These are phyloP conservation scores for Exsudoporus floridanus DNA, from an alignment of 1,284 basidiomycete genomes.

Conservation along the genomic window DNA sequence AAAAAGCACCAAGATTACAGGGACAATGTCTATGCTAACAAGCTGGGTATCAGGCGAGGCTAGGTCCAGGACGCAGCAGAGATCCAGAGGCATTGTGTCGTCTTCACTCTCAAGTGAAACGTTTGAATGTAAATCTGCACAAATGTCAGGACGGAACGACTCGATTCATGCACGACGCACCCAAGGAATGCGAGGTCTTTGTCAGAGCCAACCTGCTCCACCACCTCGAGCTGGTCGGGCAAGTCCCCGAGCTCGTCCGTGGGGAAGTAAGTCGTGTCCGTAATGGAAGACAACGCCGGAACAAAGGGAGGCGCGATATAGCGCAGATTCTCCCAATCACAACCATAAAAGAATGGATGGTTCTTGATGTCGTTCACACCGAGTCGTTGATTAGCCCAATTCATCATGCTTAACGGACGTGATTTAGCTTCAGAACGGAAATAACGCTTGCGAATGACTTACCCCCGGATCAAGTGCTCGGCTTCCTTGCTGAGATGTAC, in stretches of 20 bases:
- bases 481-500: constrained; percentile 92
- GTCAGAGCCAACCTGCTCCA: constrained; percentile 72
- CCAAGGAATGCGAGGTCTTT: constrained; percentile 93
- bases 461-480: constrained; percentile 88
- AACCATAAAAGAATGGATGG: constrained; percentile 96
- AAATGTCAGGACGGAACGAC: constrained; percentile 8
- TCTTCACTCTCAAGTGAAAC: constrained; percentile 51
- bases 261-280: constrained; percentile 96
- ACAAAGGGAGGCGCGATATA: constrained; percentile 96
- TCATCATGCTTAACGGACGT: constrained; percentile 65
- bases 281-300: constrained; percentile 87
- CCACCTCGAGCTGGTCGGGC: constrained; percentile 68
- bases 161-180: constrained; percentile 42
- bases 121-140: constrained; percentile 78
- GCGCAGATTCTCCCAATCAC: constrained; percentile 90
- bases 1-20: constrained; percentile 29
- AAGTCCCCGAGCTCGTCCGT: constrained; percentile 92
- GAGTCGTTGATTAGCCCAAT: constrained; percentile 77
- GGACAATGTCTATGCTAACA: constrained; percentile 29
- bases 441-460: constrained; percentile 20
- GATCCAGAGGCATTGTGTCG: background rate
- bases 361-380: constrained; percentile 87
- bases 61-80: background rate
- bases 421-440: constrained; percentile 7
- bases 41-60: constrained; percentile 25